Evolutionary conservation across 2,329 filamentous ascomycete genomes (phyloP).

Genomic region (Neofusicoccum sp.): DNA sequence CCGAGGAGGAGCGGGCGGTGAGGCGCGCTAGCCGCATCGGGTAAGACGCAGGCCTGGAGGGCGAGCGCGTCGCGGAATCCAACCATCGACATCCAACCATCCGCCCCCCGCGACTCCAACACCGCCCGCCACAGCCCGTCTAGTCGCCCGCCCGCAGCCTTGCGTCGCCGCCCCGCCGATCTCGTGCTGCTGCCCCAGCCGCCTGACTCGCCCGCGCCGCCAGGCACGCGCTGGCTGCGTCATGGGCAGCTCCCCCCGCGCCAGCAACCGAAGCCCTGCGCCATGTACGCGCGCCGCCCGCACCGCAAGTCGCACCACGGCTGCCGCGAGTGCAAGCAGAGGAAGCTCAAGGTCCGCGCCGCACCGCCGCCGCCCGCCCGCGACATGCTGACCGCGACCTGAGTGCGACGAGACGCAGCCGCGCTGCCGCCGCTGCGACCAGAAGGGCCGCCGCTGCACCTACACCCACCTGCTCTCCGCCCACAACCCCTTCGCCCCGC

Average conservation of each 20-base stretch:
- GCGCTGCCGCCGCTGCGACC: slow-evolving; percentile 1
- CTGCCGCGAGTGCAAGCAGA: slow-evolving; percentile 8
- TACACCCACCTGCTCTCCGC: background rate
- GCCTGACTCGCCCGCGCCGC: too few species aligned
- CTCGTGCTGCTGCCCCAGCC: too few species aligned
- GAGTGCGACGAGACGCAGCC: slow-evolving; percentile 12
- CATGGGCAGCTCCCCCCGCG: background rate
- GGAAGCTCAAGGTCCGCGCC: background rate
- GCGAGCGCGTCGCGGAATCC: background rate
- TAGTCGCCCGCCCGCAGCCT: too few species aligned
- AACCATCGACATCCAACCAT: background rate
- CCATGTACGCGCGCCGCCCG: background rate
- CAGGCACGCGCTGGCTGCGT: background rate
- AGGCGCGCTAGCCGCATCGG: background rate
- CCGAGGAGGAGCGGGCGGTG: too few species aligned
- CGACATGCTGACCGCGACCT: background rate
- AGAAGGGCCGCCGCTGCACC: background rate
- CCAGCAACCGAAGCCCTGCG: background rate
- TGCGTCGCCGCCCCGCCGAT: too few species aligned
- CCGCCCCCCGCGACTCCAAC: too few species aligned
- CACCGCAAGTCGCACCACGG: slow-evolving; percentile 10
- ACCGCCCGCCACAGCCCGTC: too few species aligned
- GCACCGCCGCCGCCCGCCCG: background rate
- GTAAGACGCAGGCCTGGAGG: background rate
- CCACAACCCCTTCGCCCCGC: background rate